Base-by-base conservation (phyloP, 192 early-diverging fungal species). In the Rhizophagus clarus region DNA sequence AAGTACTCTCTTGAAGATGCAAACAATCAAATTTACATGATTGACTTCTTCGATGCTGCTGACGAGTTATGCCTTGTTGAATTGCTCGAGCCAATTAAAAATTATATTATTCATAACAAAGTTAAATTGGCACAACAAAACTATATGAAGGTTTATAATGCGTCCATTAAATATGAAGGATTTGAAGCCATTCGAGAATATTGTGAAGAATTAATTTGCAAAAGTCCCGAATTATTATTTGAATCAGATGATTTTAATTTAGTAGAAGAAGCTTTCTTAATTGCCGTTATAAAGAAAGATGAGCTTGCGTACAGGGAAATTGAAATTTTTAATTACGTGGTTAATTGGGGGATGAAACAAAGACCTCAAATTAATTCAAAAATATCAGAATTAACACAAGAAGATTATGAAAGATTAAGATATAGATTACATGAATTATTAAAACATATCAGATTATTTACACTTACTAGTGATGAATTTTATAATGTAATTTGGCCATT, bases 401-500 rank as follows among this genome's bases (percentile, higher is more conserved):
- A 67, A 31, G 4, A 67, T 67, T 67, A 32, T 31, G 64, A 31
- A 6, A 3, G 14, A 3, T 67, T 67, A 67, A 0, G 32, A 31
- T 0, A 10, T 31, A 17, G 64, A 67, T 67, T 67, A 67, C 11
- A 31, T 14, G 64, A 31, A 31, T 15, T 31, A 17, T 31, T 67
- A 67, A 8, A 28, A 11, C 17, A 31, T 17, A 66, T 66, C 9
- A 28, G 64, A 67, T 67, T 31, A 32, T 67, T 67, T 32, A 17
- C 26, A 5, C 4, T 67, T 24, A 28, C 64, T 32, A 31, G 31
- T 2, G 64, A 67, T 31, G 31, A 67, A 20, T 67, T 67, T 67
- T 67, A 67, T 67, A n/a, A 32, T 29, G 11, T 31, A 17, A 67
- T 67, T 67, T 67, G 64, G 64, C 64, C 64, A 29, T 67, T 67